Conservation (phyloP, 1,284 basidiomycete genomes). For the Cryptococcus sp. region DNA sequence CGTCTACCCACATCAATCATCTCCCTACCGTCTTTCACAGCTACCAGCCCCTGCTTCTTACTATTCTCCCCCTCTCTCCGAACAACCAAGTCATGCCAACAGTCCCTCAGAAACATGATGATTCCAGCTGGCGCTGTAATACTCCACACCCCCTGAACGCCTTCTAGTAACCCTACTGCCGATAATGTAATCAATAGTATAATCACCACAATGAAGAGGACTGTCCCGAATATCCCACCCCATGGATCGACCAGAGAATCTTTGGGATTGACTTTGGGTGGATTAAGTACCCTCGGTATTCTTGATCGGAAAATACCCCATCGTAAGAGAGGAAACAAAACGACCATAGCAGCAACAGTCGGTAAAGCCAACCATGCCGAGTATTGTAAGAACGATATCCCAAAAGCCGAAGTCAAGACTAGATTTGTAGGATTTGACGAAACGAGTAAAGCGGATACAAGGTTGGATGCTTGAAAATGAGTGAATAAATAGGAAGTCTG, state of each 20-base stretch:
- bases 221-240: conserved; percentile 54
- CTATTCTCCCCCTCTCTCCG: background rate
- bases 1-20: background rate
- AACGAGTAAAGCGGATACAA: conserved; percentile 53
- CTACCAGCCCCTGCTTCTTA: background rate
- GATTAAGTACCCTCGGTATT: conserved; percentile 49
- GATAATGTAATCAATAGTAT: conserved; percentile 58
- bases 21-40: background rate
- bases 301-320: conserved; percentile 29
- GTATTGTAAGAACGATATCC: conserved; percentile 47
- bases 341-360: conserved; percentile 37
- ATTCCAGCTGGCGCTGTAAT: conserved; percentile 84
- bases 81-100: conserved; percentile 55
- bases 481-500: conserved; percentile 64
- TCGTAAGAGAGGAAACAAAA: conserved; percentile 44
- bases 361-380: conserved; percentile 48
- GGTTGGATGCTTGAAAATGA: conserved; percentile 74
- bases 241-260: conserved; percentile 52
- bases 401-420: conserved; percentile 49
- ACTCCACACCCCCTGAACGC: conserved; percentile 63
- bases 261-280: conserved; percentile 51
- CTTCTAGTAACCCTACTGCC: conserved; percentile 51
- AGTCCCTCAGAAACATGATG: conserved; percentile 65
- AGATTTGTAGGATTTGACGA: conserved; percentile 53
- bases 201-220: conserved; percentile 55